phyloP scores from a whole-genome alignment of 768 basidiomycete genomes.

The Chiua virens region DNA sequence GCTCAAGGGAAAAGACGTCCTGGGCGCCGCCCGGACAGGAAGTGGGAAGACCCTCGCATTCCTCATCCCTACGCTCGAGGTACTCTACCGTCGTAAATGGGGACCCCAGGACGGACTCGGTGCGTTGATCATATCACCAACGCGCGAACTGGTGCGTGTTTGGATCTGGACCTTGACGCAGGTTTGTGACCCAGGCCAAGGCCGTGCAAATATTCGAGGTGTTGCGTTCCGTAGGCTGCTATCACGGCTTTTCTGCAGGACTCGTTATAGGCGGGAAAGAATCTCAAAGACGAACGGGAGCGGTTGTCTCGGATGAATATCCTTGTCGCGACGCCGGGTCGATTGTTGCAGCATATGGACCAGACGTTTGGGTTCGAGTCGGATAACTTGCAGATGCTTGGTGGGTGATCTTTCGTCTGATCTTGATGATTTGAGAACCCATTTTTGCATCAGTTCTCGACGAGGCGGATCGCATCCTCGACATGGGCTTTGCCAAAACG shows the following conservation, averaged over 20 bases:
- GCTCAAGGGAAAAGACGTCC: slow-evolving; percentile 61
- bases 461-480: slow-evolving; percentile 94
- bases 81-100: slow-evolving; percentile 65
- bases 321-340: slow-evolving; percentile 94
- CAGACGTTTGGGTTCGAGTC: slow-evolving; percentile 95
- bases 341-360: slow-evolving; percentile 96
- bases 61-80: slow-evolving; percentile 64
- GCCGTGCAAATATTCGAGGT: slow-evolving; percentile 99
- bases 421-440: neutral
- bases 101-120: slow-evolving; percentile 76
- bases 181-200: slow-evolving; percentile 37
- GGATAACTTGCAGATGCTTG: slow-evolving; percentile 86
- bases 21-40: slow-evolving; percentile 70
- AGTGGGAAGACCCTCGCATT: slow-evolving; percentile 78
- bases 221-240: slow-evolving; percentile 86
- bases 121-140: slow-evolving; percentile 91
- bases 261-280: slow-evolving; percentile 97
- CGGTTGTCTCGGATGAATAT: slow-evolving; percentile 94
- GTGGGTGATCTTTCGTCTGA: slow-evolving; percentile 43
- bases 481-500: slow-evolving; percentile 92
- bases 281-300: slow-evolving; percentile 88
- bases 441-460: slow-evolving; percentile 67
- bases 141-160: slow-evolving; percentile 77
- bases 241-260: slow-evolving; percentile 91
- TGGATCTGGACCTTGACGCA: neutral